phyloP scores from a whole-genome alignment of 192 early-diverging fungal genomes.

The Dissophora ornata region DNA sequence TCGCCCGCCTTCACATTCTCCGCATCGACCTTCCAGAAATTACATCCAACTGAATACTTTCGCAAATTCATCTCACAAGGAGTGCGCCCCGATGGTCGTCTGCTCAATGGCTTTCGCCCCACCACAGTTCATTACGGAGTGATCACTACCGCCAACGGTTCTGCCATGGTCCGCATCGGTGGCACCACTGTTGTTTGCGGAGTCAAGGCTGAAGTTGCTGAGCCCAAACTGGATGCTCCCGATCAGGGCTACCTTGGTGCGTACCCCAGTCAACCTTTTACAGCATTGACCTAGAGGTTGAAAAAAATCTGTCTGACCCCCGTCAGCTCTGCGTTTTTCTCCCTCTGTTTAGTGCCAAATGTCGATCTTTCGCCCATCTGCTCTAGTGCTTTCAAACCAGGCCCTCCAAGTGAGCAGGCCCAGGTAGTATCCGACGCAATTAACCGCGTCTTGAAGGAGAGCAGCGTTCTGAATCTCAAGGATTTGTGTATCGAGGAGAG shows the following conservation, averaged over 20 bases:
- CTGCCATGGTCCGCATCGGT: constrained; percentile 88
- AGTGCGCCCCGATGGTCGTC: constrained; percentile 86
- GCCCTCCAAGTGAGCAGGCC: constrained; percentile 84
- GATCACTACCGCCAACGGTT: constrained; percentile 86
- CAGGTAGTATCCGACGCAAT: constrained; percentile 86
- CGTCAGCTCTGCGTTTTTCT: constrained; percentile 5
- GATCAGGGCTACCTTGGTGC: constrained; percentile 83
- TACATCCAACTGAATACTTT: constrained; percentile 90
- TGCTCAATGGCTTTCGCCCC: constrained; percentile 74
- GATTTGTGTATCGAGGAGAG: constrained; percentile 84
- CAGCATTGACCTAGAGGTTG: too few species aligned
- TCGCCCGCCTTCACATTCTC: constrained; percentile 55
- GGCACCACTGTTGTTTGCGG: constrained; percentile 93
- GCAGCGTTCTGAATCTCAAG: constrained; percentile 70
- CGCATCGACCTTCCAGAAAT: constrained; percentile 82
- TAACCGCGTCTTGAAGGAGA: constrained; percentile 72
- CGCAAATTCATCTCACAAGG: constrained; percentile 83
- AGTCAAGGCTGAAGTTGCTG: constrained; percentile 93
- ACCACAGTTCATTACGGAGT: constrained; percentile 71
- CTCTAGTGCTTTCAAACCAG: constrained; percentile 84
- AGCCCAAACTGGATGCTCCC: constrained; percentile 76
- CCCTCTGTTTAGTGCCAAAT: constrained; percentile 74
- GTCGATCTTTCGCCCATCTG: constrained; percentile 93
- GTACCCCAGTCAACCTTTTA: neutral
- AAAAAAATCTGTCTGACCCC: too few species aligned